Percentiles rank a stretch among this genome's conserved stretches.
Conservation (phyloP, 2,329 filamentous ascomycete genomes). For the Aspergillus pseudotamarii region DNA sequence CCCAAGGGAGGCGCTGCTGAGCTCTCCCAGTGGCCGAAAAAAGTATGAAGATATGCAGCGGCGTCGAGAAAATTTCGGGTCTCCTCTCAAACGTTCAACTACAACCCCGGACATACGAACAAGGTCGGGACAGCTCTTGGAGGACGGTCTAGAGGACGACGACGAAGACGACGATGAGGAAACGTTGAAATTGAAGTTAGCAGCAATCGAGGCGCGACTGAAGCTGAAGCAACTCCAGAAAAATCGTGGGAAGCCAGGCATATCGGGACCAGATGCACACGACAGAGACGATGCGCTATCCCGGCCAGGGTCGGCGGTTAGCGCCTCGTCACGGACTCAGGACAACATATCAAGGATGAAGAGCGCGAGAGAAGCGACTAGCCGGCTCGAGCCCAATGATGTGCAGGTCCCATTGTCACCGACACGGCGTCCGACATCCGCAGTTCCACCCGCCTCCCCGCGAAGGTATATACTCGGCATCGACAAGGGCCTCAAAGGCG, state of each 20-base stretch:
- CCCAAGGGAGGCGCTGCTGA: conserved; percentile 63
- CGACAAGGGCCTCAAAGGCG: conserved; percentile 79
- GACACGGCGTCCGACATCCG: conserved; percentile 52
- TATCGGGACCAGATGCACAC: conserved; percentile 22
- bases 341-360: conserved; percentile 19
- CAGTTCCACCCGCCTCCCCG: conserved; percentile 69
- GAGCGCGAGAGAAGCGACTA: conserved; percentile 16
- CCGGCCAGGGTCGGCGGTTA: conserved; percentile 29
- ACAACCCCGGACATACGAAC: conserved; percentile 44
- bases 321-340: conserved; percentile 25
- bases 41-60: conserved; percentile 70
- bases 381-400: conserved; percentile 28
- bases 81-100: conserved; percentile 60
- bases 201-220: conserved; percentile 84
- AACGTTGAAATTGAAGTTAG: conserved; percentile 79
- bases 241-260: conserved; percentile 36
- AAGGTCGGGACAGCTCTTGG: conserved; percentile 36
- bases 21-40: conserved; percentile 77
- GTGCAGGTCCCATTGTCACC: conserved; percentile 80
- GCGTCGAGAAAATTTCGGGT: conserved; percentile 69
- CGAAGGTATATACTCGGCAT: conserved; percentile 81
- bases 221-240: conserved; percentile 85
- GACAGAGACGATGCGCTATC: conserved; percentile 24
- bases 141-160: conserved; percentile 41
- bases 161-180: conserved; percentile 79